A percentile compares a stretch with the other conserved stretches of the same genome.
Conservation (phyloP, 1,139 yeast genomes). For the Eremothecium sinecaudum region DNA sequence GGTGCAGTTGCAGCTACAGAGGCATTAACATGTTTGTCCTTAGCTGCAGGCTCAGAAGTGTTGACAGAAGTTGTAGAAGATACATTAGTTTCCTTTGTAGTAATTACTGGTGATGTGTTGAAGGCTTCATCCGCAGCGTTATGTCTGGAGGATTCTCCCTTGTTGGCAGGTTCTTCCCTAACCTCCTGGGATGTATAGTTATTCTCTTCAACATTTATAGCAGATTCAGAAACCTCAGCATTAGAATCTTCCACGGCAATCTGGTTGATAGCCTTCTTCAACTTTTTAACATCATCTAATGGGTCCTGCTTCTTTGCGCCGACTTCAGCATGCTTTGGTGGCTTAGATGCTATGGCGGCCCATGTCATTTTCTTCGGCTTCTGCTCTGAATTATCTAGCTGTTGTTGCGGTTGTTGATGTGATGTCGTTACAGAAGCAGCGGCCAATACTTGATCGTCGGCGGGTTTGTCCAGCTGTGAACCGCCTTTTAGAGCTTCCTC, state of each 20-base stretch:
- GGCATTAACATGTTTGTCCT: neutral
- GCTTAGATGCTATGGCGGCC: slow-evolving; percentile 36
- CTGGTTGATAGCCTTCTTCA: slow-evolving; percentile 18
- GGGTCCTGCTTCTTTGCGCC: slow-evolving; percentile 16
- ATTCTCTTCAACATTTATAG: neutral
- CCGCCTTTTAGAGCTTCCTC: slow-evolving; percentile 1
- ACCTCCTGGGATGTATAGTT: neutral
- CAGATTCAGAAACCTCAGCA: neutral
- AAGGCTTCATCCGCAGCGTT: neutral
- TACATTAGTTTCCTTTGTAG: slow-evolving; percentile 4
- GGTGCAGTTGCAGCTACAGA: neutral
- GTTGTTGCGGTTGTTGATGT: neutral
- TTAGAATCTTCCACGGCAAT: slow-evolving; percentile 8
- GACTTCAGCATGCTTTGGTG: slow-evolving; percentile 23
- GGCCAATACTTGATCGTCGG: slow-evolving; percentile 1
- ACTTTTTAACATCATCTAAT: slow-evolving; percentile 16
- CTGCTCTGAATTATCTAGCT: slow-evolving; percentile 4
- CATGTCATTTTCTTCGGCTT: slow-evolving; percentile 31
- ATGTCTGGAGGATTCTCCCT: neutral
- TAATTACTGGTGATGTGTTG: slow-evolving; percentile 5
- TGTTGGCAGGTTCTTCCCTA: neutral
- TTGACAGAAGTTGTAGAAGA: slow-evolving; percentile 1
- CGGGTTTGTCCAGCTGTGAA: slow-evolving; percentile 6
- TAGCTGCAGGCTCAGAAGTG: neutral
- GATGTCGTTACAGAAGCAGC: neutral